phyloP scores from a whole-genome alignment of 352 stramenopile genomes.

The Phytophthora tubulina region DNA sequence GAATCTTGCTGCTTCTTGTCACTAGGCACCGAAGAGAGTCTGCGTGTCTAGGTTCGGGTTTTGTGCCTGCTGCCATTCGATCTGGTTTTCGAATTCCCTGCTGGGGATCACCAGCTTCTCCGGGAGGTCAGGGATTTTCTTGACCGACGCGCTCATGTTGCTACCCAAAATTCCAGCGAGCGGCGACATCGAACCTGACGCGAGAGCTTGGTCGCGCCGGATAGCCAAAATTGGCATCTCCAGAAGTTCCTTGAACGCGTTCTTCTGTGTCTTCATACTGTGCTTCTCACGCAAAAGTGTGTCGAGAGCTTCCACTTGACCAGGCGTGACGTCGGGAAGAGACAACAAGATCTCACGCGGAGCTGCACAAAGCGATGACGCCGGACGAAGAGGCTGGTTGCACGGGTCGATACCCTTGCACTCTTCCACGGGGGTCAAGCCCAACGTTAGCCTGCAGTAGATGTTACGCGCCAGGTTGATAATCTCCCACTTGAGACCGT shows the following conservation, averaged over 20 bases:
- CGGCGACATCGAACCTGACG: constrained; percentile 45
- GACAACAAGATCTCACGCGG: constrained; percentile 72
- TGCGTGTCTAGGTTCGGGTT: constrained; percentile 56
- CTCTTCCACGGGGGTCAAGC: constrained; percentile 75
- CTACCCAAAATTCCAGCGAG: constrained; percentile 37
- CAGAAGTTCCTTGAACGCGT: constrained; percentile 82
- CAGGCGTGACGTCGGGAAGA: constrained; percentile 56
- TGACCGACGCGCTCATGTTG: constrained; percentile 42
- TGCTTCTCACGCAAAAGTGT: constrained; percentile 71
- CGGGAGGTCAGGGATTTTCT: constrained; percentile 73
- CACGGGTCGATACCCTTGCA: constrained; percentile 86
- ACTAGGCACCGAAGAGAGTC: constrained; percentile 60
- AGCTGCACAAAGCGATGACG: constrained; percentile 48
- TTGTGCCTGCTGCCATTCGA: constrained; percentile 61
- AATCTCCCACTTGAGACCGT: constrained; percentile 85
- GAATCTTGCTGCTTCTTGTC: constrained; percentile 13
- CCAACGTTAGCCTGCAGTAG: constrained; percentile 76
- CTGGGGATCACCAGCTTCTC: constrained; percentile 72
- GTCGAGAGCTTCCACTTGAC: constrained; percentile 61
- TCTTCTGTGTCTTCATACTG: constrained; percentile 87
- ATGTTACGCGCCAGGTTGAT: constrained; percentile 88
- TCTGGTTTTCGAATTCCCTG: constrained; percentile 58
- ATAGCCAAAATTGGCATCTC: constrained; percentile 73
- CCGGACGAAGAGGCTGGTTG: constrained; percentile 68
- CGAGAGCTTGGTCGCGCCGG: constrained; percentile 46